Evolutionary conservation across 768 basidiomycete species (phyloP).

Genomic region (Trametes punicea): DNA sequence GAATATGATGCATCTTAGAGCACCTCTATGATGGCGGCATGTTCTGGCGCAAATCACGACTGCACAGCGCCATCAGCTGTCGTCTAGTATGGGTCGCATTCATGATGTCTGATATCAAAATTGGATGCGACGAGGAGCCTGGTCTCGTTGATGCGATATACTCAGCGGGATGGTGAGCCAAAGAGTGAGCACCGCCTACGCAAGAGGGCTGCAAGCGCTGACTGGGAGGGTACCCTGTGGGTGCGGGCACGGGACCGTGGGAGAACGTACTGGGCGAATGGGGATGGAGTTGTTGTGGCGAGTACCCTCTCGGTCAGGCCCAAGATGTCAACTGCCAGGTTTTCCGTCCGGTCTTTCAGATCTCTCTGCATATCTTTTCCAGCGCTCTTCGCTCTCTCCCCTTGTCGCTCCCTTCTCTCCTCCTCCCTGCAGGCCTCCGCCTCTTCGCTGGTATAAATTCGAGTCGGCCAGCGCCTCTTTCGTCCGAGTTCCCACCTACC

Average conservation of each 20-base stretch:
- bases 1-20: no score
- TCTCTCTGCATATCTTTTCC: neutral
- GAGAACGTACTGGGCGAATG: constrained; percentile 7
- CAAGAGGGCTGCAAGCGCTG: no score
- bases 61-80: no score
- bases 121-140: no score
- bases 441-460: constrained; percentile 1
- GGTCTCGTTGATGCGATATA: no score
- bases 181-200: no score
- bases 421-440: neutral
- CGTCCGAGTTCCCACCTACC: neutral
- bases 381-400: neutral
- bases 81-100: no score
- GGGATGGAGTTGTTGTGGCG: neutral
- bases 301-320: constrained; percentile 16
- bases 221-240: constrained; percentile 17
- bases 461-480: neutral
- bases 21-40: no score
- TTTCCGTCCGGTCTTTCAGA: neutral
- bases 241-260: neutral
- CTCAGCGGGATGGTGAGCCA: no score
- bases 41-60: no score
- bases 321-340: neutral
- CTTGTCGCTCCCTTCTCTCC: neutral
- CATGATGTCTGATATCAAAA: no score